These are phyloP conservation scores for Echium plantagineum DNA, from an alignment of 257 asterid genomes.

Conservation along the genomic window DNA sequence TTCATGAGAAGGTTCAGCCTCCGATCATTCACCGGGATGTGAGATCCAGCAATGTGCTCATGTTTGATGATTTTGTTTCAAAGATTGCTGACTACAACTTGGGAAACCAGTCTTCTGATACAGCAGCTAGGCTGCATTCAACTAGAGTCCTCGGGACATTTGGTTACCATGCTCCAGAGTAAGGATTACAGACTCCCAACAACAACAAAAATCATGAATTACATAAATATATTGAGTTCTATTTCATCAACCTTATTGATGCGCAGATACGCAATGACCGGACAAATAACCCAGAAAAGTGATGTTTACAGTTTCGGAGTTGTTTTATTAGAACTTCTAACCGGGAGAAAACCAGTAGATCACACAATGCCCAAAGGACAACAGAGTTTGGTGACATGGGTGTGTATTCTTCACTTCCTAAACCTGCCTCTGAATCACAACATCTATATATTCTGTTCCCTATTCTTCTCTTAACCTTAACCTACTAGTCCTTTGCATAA, in stretches of 20 bases:
- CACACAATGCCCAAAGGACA: slow-evolving; percentile 97
- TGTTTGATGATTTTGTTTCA: slow-evolving; percentile 66
- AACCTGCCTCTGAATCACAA: neutral
- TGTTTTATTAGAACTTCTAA: slow-evolving; percentile 60
- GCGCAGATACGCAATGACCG: slow-evolving; percentile 80
- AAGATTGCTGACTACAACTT: slow-evolving; percentile 77
- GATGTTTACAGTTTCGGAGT: slow-evolving; percentile 92
- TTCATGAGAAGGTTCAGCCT: slow-evolving; percentile 87
- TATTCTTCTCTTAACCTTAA: neutral
- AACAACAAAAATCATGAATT: neutral
- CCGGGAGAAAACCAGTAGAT: slow-evolving; percentile 87
- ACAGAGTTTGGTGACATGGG: slow-evolving; percentile 90
- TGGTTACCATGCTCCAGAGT: slow-evolving; percentile 95
- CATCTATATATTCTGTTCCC: neutral
- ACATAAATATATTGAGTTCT: neutral
- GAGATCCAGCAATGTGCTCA: slow-evolving; percentile 81
- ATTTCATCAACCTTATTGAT: neutral
- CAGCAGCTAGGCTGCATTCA: slow-evolving; percentile 87
- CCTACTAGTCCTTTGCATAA: slow-evolving; percentile 31
- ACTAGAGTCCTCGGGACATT: slow-evolving; percentile 88
- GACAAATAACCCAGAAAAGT: slow-evolving; percentile 79
- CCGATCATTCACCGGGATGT: slow-evolving; percentile 81
- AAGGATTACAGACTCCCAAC: slow-evolving; percentile 7
- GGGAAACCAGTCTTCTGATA: slow-evolving; percentile 78
- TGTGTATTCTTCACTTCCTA: slow-evolving; percentile 4